Evolutionary conservation across 2,329 filamentous ascomycete genomes (phyloP).

Genomic region (Aspergillus ustus): DNA sequence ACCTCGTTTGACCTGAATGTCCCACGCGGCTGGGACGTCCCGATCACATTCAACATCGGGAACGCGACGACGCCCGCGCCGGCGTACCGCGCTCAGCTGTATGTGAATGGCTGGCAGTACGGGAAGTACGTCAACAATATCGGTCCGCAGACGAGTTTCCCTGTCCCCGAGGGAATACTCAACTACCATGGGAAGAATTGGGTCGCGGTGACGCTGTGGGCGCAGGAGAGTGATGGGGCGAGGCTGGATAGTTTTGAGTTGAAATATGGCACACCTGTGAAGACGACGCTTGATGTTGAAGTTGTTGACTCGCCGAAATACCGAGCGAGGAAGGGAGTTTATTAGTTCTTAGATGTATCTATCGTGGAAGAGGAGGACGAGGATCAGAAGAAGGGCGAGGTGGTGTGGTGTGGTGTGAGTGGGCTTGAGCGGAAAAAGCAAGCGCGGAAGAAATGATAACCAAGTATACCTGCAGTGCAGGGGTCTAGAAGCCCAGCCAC

Average conservation of each 20-base stretch:
- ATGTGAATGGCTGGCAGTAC: constrained; percentile 78
- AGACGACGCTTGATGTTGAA: constrained; percentile 56
- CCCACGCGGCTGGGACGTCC: constrained; percentile 59
- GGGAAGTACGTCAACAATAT: constrained; percentile 70
- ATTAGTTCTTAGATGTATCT: constrained; percentile 42
- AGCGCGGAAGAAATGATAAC: not conserved
- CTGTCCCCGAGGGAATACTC: constrained; percentile 74
- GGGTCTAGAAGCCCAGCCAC: constrained; percentile 20
- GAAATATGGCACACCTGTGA: constrained; percentile 54
- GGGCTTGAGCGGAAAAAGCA: not conserved
- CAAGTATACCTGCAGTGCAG: not conserved
- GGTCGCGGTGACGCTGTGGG: constrained; percentile 71
- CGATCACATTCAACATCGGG: constrained; percentile 57
- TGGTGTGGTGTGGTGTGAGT: not conserved
- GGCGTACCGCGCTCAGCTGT: constrained; percentile 67
- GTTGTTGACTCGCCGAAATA: constrained; percentile 55
- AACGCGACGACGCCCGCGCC: constrained; percentile 55
- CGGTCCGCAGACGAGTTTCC: constrained; percentile 74
- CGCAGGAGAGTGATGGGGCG: constrained; percentile 61
- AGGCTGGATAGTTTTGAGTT: constrained; percentile 61
- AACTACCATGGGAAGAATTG: constrained; percentile 74
- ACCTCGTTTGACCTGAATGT: constrained; percentile 57
- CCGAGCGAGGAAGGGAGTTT: constrained; percentile 54
- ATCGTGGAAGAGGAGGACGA: not conserved
- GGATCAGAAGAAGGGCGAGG: not conserved